Evolutionary conservation across 805 yeast genomes (phyloP).

Genomic region (Wickerhamomyces rabaulensis): DNA sequence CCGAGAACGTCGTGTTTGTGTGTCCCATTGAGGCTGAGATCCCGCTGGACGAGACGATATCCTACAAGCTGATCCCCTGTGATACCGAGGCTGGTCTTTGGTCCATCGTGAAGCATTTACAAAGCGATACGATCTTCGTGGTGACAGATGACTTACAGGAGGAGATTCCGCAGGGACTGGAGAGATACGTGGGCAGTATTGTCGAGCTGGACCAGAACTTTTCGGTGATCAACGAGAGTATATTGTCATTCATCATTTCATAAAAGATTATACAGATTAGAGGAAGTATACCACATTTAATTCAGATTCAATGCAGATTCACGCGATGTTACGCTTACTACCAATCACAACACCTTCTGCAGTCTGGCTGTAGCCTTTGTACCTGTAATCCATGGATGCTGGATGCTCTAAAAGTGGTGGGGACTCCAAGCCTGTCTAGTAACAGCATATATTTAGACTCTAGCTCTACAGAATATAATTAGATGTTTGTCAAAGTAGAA

Average conservation of each 20-base stretch:
- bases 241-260: slow-evolving; percentile 17
- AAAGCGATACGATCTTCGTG: slow-evolving; percentile 29
- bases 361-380: slow-evolving; percentile 48
- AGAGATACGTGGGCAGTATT: slow-evolving; percentile 26
- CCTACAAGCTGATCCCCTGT: slow-evolving; percentile 28
- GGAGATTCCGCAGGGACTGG: slow-evolving; percentile 26
- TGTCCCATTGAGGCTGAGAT: slow-evolving; percentile 27
- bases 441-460: too few species aligned
- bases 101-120: slow-evolving; percentile 50
- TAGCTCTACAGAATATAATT: too few species aligned
- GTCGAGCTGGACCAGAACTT: slow-evolving; percentile 20
- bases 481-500: too few species aligned
- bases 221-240: slow-evolving; percentile 19
- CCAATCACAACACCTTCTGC: slow-evolving; percentile 53
- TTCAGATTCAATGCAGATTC: too few species aligned
- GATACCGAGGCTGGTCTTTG: slow-evolving; percentile 45
- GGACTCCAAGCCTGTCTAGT: too few species aligned
- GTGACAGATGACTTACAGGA: slow-evolving; percentile 22
- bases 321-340: slow-evolving; percentile 39
- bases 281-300: too few species aligned
- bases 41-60: slow-evolving; percentile 29
- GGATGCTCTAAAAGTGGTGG: too few species aligned
- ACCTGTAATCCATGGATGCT: slow-evolving; percentile 56
- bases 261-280: slow-evolving; percentile 1
- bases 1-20: slow-evolving; percentile 29